Base-by-base conservation (phyloP, 2,329 filamentous ascomycete species). In the Verticillium isaacii region DNA sequence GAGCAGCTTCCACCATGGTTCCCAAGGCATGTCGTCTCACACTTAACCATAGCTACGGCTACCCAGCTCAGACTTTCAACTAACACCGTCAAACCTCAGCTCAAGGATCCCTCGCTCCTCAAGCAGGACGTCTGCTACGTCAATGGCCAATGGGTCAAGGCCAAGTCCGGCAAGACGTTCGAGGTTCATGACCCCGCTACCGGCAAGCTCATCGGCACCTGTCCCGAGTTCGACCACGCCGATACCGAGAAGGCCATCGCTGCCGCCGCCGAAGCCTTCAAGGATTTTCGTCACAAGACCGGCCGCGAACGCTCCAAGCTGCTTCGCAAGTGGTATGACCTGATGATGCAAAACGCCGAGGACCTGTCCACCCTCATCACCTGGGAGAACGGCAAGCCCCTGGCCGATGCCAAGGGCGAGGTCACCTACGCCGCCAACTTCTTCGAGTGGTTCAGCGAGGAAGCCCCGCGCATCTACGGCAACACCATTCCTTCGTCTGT, bases 121-220 rank as follows among this genome's bases (percentile, higher is more conserved):
- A 97, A 96, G 80, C 86, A 89, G 68, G 85, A 93, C 73, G 85
- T 86, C 63, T 86, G 87, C 70, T 97, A 94, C 73, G 88, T 98
- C 71, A 94, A 99, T 74, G 95, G 95, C 71, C 85, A 96, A 84
- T 99, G 93, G 91, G 85, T 96, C 65, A 83, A 85, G 68, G 91
- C 94, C 68, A 86, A 87, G 71, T 96, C 92, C 1, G 92, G 92
- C 72, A 88, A 96, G 84, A 97, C 92, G 56, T 99, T 98, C 75
- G 89, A 95, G 73, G 91, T 97, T 63, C 82, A 85, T 66, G 89
- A 99, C 74, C 95, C 95, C 9, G 88, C 92, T 2, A 92, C 92
- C 11, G 91, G 91, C 67, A 85, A 90, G 68, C 76, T 90, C 45
- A 93, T 98, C 68, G 93, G 91, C 62, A 91, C 86, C 29, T 89